Evolutionary conservation across 192 early-diverging fungal genomes (phyloP), one percentile per base, ranked within the genome.

Genomic region (Spizellomyces punctatus): DNA sequence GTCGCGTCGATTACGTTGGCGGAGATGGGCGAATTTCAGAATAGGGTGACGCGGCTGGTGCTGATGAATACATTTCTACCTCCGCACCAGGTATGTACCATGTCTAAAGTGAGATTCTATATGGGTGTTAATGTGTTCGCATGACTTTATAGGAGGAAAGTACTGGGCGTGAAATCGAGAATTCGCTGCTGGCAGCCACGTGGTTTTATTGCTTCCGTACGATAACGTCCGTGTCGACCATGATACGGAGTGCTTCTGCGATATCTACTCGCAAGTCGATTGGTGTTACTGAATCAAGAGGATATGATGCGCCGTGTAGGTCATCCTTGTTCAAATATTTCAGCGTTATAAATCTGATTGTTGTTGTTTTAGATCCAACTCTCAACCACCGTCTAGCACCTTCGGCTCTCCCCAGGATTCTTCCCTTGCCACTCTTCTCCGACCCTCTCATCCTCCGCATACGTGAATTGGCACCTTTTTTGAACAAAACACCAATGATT

Each of bases 381-480:
- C 27, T 36, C 27, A 36, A 36, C 3, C 27, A 62, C 14, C 41
- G 14, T 62, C 27, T 2, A 4, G 14, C 60, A 22, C 27, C 22
- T 19, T 36, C 16, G 1, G 60, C 27, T 5, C n/a, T 62, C 5
- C 58, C 59, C 46, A 45, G 46, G 45, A 19, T 60, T 0, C 41
- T 49, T 17, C 69, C 69, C 14, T 60, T 70, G 41, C 69, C 69
- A 10, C 45, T 70, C 0, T 70, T 70, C 57, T 70, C 69, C 19
- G 69, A 70, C 48, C 69, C 69, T 10, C 69, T 70, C 5, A 47
- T 70, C 69, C 69, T 70, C 45, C 69, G 69, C 59, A 17, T 70
- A 9, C 69, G 69, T 36, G 69, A 70, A 62, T 44, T 70, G 10
- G 16, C 21, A 17, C 69, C 69, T 6, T 7, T 70, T 1, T 41